These are phyloP conservation scores for Sedum album DNA, from an alignment of 164 flowering plant species.

Conservation along the genomic window DNA sequence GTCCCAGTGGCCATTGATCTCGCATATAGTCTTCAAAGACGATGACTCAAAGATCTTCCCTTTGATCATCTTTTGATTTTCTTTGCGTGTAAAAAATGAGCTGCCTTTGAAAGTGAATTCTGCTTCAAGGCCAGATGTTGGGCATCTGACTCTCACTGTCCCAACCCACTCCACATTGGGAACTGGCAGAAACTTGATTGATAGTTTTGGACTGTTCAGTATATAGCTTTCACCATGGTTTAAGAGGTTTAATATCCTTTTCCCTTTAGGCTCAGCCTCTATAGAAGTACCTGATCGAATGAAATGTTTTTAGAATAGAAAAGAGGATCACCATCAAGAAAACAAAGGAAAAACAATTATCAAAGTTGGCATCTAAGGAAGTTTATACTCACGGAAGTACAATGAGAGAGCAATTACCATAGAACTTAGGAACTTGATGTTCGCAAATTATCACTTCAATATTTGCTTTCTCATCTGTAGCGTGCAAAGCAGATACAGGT, in stretches of 20 bases:
- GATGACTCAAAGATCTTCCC: not conserved
- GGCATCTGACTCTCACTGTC: not conserved
- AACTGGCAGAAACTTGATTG: not conserved
- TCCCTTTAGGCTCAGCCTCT: not conserved
- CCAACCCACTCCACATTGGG: not conserved
- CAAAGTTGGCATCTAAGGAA: not conserved
- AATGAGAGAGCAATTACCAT: not conserved
- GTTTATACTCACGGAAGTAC: not conserved
- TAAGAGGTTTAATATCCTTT: not conserved
- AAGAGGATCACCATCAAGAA: not conserved
- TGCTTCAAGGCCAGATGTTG: not conserved
- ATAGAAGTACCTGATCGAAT: not conserved
- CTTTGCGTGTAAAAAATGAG: not conserved
- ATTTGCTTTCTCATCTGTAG: not conserved
- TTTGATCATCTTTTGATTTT: not conserved
- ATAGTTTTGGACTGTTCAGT: not conserved
- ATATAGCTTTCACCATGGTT: not conserved
- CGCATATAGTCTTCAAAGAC: not conserved
- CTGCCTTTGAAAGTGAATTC: not conserved
- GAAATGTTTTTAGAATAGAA: not conserved
- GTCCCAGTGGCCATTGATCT: not conserved
- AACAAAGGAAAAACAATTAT: not conserved
- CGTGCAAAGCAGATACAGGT: not conserved
- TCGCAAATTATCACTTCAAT: not conserved
- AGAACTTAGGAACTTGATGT: not conserved